Evolutionary conservation across 2,329 filamentous ascomycete genomes (phyloP).

Genomic region (Amphichorda felina): DNA sequence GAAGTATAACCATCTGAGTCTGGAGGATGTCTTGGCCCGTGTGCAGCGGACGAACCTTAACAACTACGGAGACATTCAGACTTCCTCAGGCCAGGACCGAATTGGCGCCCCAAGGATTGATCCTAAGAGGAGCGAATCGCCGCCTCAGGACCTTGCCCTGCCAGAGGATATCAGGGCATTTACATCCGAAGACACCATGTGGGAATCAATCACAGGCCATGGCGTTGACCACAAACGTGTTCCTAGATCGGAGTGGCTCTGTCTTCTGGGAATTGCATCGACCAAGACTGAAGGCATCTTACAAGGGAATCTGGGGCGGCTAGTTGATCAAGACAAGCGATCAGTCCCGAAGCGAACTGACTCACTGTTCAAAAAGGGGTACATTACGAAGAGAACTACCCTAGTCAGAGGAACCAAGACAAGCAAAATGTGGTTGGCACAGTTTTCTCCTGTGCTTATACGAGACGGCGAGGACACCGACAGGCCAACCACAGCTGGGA

Average conservation of each 20-base stretch:
- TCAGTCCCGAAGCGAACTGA: constrained; percentile 52
- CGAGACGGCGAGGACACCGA: background rate
- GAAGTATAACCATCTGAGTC: constrained; percentile 25
- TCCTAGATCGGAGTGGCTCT: constrained; percentile 46
- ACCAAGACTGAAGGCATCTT: constrained; percentile 42
- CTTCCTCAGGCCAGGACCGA: background rate
- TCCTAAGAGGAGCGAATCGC: background rate
- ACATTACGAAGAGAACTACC: constrained; percentile 48
- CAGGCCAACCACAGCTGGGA: background rate
- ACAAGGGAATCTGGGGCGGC: constrained; percentile 45
- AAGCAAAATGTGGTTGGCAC: constrained; percentile 48
- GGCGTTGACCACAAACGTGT: constrained; percentile 45
- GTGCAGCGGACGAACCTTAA: background rate
- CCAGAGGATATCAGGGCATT: constrained; percentile 21
- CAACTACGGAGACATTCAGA: background rate
- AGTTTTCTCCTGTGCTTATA: constrained; percentile 34
- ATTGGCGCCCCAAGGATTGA: background rate
- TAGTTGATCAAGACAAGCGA: constrained; percentile 50
- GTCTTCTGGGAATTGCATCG: constrained; percentile 45
- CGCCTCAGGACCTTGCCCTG: background rate
- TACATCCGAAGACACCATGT: constrained; percentile 43
- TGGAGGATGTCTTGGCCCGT: constrained; percentile 14
- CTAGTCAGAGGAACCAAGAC: constrained; percentile 48
- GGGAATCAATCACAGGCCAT: constrained; percentile 48
- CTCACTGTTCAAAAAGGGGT: constrained; percentile 45